phyloP scores from a whole-genome alignment of 1,284 basidiomycete species.

The Hemileia vastatrix region DNA sequence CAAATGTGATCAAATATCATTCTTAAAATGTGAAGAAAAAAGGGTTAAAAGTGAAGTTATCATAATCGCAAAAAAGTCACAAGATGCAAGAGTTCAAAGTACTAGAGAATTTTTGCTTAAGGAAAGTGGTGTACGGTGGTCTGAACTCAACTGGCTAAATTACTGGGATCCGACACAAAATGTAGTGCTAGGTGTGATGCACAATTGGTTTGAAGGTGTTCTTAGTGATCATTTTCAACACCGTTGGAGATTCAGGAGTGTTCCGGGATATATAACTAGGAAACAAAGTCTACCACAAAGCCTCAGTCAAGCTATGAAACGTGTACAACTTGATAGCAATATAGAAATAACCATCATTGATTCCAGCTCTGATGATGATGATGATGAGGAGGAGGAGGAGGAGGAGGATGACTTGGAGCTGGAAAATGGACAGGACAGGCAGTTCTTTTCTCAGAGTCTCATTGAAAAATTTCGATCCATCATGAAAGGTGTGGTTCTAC shows the following conservation, averaged over 20 bases:
- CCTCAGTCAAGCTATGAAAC: background rate
- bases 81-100: background rate
- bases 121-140: slow-evolving; percentile 8
- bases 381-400: background rate
- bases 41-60: slow-evolving; percentile 1
- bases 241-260: slow-evolving; percentile 4
- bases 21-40: too few species aligned
- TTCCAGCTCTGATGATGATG: background rate
- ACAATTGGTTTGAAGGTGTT: slow-evolving; percentile 13
- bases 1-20: too few species aligned
- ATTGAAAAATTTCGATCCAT: background rate
- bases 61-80: background rate
- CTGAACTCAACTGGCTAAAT: slow-evolving; percentile 6
- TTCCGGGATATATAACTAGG: background rate
- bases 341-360: too few species aligned
- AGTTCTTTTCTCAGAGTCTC: slow-evolving; percentile 1
- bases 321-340: background rate
- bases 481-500: slow-evolving; percentile 5
- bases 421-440: background rate
- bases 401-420: slow-evolving; percentile 1
- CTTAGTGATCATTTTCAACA: background rate
- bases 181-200: slow-evolving; percentile 12
- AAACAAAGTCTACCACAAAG: background rate
- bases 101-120: background rate
- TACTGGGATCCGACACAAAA: too few species aligned